phyloP scores from a whole-genome alignment of 2,329 filamentous ascomycete species.

The Monosporascus ibericus region DNA sequence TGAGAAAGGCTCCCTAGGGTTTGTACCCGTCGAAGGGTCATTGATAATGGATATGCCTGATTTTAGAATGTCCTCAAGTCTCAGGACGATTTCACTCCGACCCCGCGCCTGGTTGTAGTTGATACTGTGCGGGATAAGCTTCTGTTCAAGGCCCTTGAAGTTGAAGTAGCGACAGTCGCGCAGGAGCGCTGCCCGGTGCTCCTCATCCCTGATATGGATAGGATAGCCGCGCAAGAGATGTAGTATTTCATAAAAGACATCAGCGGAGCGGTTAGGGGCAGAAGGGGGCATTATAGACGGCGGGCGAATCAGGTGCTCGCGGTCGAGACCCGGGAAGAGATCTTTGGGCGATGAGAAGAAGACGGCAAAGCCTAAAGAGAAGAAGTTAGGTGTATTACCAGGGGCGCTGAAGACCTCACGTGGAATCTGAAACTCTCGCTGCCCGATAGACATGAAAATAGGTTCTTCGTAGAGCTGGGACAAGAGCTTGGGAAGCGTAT shows the following conservation, averaged over 20 bases:
- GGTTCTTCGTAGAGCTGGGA: conserved; percentile 87
- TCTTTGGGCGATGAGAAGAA: conserved; percentile 79
- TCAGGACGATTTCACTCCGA: conserved; percentile 69
- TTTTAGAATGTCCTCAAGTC: conserved; percentile 82
- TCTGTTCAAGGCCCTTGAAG: conserved; percentile 85
- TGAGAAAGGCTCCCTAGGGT: conserved; percentile 23
- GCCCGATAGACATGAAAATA: conserved; percentile 88
- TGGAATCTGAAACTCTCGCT: conserved; percentile 81
- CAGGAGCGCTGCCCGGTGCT: conserved; percentile 70
- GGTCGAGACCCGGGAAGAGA: conserved; percentile 79
- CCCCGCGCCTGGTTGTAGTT: conserved; percentile 65
- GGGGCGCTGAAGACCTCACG: conserved; percentile 79
- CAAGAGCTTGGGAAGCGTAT: conserved; percentile 79
- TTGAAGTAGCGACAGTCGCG: conserved; percentile 90
- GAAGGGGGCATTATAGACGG: conserved; percentile 79
- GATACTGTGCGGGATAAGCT: conserved; percentile 70
- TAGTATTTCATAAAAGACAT: conserved; percentile 76
- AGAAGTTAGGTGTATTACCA: conserved; percentile 93
- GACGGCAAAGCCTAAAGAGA: conserved; percentile 80
- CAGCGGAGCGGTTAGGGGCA: conserved; percentile 75
- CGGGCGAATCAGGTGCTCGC: conserved; percentile 72
- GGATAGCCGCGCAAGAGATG: conserved; percentile 80
- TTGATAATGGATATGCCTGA: conserved; percentile 66
- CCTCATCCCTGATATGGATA: conserved; percentile 66
- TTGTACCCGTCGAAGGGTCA: conserved; percentile 33